Conservation (phyloP, 75 land plant species). For the Larix kaempferi region DNA sequence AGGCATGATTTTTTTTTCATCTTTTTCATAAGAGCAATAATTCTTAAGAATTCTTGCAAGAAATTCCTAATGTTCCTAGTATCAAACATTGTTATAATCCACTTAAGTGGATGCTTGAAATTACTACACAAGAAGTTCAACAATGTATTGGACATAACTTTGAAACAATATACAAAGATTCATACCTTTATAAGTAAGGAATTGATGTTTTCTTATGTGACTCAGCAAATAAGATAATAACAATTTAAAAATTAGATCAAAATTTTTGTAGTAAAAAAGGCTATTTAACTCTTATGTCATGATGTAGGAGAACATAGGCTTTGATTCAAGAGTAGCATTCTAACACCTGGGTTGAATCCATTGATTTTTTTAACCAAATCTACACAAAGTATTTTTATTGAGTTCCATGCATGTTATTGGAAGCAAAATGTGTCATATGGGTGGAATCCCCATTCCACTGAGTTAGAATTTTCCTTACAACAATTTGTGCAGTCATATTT, state of each 20-base stretch:
- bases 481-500: conserved; percentile 50
- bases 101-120: too few relatives aligned
- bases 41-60: too few relatives aligned
- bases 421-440: conserved; percentile 71
- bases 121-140: too few relatives aligned
- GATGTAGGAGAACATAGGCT: conserved; percentile 44
- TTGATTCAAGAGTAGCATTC: conserved; percentile 48
- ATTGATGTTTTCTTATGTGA: background rate
- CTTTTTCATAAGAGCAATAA: too few relatives aligned
- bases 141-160: too few relatives aligned
- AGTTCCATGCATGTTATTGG: conserved; percentile 44
- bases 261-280: background rate
- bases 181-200: conserved; percentile 18
- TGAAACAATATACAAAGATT: background rate
- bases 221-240: background rate
- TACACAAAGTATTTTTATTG: conserved; percentile 35
- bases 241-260: background rate
- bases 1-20: too few relatives aligned
- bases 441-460: conserved; percentile 73
- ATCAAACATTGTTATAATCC: too few relatives aligned
- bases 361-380: conserved; percentile 39
- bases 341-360: conserved; percentile 39
- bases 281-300: background rate
- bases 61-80: too few relatives aligned
- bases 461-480: conserved; percentile 49